Conservation (phyloP, 192 early-diverging fungal genomes). For the Coemansia erecta region DNA sequence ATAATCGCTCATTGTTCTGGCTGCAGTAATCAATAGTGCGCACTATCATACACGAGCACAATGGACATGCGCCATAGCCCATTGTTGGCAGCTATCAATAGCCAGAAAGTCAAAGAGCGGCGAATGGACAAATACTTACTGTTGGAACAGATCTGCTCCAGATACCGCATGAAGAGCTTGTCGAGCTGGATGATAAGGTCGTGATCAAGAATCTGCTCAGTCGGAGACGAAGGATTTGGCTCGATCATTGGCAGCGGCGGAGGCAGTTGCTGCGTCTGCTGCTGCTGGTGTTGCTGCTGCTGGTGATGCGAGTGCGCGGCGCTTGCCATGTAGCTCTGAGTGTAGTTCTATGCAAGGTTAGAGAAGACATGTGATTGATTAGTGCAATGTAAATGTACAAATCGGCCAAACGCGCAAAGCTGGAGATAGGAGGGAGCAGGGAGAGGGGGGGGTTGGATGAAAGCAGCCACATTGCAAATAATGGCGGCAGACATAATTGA, state of each 20-base stretch:
- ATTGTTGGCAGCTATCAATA: constrained; percentile 1
- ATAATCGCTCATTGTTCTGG: not conserved
- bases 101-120: not conserved
- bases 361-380: not conserved
- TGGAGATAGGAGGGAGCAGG: too few species aligned
- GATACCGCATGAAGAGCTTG: constrained; percentile 66
- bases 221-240: constrained; percentile 40
- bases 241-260: constrained; percentile 19
- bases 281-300: too few species aligned
- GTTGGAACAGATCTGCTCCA: constrained; percentile 67
- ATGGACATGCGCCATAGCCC: constrained; percentile 5
- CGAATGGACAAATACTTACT: constrained; percentile 45
- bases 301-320: constrained; percentile 9
- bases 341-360: constrained; percentile 36
- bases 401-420: not conserved
- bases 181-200: constrained; percentile 54
- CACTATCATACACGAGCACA: constrained; percentile 1
- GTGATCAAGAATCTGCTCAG: constrained; percentile 48
- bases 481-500: not conserved
- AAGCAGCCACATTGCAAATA: too few species aligned
- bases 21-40: constrained; percentile 11
- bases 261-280: not conserved
- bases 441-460: too few species aligned
- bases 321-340: constrained; percentile 43
- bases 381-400: not conserved